phyloP scores from a whole-genome alignment of 202 grass and related monocot genomes.

The Alloteropsis angusta region DNA sequence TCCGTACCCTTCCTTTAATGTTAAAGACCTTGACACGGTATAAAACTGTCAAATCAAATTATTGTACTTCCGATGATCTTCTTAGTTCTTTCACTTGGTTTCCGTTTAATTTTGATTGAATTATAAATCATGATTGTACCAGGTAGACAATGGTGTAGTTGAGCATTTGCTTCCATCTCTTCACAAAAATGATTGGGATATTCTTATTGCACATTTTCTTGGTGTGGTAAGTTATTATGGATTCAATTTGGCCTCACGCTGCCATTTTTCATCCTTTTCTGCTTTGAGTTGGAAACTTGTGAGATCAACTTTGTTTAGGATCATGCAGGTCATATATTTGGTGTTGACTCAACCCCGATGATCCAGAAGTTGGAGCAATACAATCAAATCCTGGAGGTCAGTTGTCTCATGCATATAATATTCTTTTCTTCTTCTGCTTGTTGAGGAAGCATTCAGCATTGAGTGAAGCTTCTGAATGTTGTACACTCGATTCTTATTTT shows the following conservation, averaged over 20 bases:
- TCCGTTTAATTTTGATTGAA: not conserved
- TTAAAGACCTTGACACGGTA: conserved; percentile 98
- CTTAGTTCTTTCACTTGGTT: not conserved
- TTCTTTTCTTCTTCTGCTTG: not conserved
- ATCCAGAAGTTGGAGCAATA: conserved; percentile 88
- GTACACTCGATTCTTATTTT: not conserved
- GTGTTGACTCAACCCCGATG: conserved; percentile 83
- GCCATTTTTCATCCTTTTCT: conserved; percentile 9
- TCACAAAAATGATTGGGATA: conserved; percentile 76
- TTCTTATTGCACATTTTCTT: conserved; percentile 98
- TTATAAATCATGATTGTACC: conserved; percentile 17
- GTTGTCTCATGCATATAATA: not conserved
- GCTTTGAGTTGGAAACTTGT: conserved; percentile 26
- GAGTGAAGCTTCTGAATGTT: not conserved
- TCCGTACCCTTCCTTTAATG: conserved; percentile 96
- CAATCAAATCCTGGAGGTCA: conserved; percentile 75
- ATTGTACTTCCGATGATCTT: not conserved
- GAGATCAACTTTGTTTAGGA: conserved; percentile 51
- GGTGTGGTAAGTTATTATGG: conserved; percentile 69
- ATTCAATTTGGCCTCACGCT: not conserved
- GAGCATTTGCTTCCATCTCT: conserved; percentile 79
- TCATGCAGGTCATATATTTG: conserved; percentile 83
- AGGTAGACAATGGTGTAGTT: conserved; percentile 91
- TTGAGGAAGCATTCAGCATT: not conserved
- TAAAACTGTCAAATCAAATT: conserved; percentile 9